Evolutionary conservation across 306 rosid genomes (phyloP).

Genomic region (Gillenia trifoliata): DNA sequence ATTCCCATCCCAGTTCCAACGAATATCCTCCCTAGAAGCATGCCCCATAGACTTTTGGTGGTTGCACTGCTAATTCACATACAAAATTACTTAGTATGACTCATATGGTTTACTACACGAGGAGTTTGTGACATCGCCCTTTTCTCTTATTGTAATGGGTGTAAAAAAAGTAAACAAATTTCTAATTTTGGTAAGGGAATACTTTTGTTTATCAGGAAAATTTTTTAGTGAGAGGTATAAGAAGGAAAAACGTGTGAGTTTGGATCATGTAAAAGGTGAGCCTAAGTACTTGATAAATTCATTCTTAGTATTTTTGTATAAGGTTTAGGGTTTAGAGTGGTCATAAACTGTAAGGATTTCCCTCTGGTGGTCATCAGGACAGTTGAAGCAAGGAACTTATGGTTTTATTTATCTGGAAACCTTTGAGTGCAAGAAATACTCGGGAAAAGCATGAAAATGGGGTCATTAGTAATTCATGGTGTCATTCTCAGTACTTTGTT

Average conservation of each 20-base stretch:
- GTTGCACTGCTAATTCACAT: slow-evolving; percentile 51
- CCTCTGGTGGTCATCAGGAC: not conserved
- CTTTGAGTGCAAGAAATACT: not conserved
- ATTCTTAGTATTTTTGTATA: not conserved
- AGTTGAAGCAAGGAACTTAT: not conserved
- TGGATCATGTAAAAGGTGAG: not conserved
- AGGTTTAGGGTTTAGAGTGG: not conserved
- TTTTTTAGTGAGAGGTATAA: not conserved
- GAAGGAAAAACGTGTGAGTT: not conserved
- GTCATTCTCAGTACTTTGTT: not conserved
- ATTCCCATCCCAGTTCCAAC: slow-evolving; percentile 87
- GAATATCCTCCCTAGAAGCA: slow-evolving; percentile 82
- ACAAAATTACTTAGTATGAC: not conserved
- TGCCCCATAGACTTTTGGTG: slow-evolving; percentile 63
- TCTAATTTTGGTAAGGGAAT: not conserved
- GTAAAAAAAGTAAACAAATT: not conserved
- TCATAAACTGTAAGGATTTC: not conserved
- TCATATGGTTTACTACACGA: not conserved
- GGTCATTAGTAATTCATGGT: not conserved
- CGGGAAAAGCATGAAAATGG: not conserved
- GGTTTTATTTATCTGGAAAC: not conserved
- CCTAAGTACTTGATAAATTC: not conserved
- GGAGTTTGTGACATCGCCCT: slow-evolving; percentile 6
- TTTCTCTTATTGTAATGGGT: not conserved
- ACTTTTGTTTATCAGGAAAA: not conserved